Conservation (phyloP, 192 early-diverging fungal genomes). For the Diversispora eburnea region DNA sequence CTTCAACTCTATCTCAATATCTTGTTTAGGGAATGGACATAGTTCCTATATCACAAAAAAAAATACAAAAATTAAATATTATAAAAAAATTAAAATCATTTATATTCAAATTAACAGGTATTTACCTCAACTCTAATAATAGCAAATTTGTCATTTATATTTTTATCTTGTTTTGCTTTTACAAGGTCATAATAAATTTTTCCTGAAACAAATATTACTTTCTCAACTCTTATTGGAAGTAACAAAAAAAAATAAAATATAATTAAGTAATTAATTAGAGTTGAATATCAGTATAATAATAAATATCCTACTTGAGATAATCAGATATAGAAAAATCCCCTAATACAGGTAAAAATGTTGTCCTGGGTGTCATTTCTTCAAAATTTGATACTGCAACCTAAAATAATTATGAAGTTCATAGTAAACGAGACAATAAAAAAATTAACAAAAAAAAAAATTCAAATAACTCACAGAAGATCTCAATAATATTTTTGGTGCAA, state of each 20-base stretch:
- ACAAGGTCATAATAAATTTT: slow-evolving; percentile 92
- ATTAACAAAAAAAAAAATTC: neutral
- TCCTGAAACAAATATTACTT: slow-evolving; percentile 84
- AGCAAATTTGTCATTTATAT: slow-evolving; percentile 60
- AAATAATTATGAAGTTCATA: neutral
- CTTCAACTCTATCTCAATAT: slow-evolving; percentile 59
- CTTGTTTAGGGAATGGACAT: slow-evolving; percentile 80
- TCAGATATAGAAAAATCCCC: slow-evolving; percentile 51
- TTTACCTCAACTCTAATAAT: slow-evolving; percentile 76
- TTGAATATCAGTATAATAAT: neutral
- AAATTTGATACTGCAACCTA: slow-evolving; percentile 62
- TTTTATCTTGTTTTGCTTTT: slow-evolving; percentile 67
- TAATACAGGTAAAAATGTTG: slow-evolving; percentile 80
- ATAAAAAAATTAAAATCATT: neutral
- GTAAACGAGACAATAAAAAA: neutral
- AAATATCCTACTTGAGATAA: slow-evolving; percentile 38
- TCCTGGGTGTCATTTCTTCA: slow-evolving; percentile 80
- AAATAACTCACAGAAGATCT: slow-evolving; percentile 48
- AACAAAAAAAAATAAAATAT: neutral
- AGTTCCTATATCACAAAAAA: slow-evolving; percentile 56
- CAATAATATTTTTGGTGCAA: slow-evolving; percentile 69
- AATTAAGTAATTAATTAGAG: neutral
- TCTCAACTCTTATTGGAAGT: slow-evolving; percentile 41
- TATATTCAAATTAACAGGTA: neutral
- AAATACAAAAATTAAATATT: neutral